A percentile compares a stretch with the other conserved stretches of the same genome.
Evolutionary conservation across 176 grass and related monocot genomes (phyloP).

Genomic region (Microstegium vimineum): DNA sequence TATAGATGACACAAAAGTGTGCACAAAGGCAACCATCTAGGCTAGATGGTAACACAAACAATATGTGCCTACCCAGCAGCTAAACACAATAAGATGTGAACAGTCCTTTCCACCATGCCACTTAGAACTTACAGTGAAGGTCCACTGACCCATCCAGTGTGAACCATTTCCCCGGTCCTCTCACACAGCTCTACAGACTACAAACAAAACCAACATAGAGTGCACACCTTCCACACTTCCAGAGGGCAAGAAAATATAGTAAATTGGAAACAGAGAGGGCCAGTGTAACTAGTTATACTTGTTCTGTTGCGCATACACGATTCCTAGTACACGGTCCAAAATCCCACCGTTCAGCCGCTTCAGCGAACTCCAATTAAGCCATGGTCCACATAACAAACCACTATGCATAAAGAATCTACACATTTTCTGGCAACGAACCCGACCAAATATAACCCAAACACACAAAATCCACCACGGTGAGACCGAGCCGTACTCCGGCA

Average conservation of each 20-base stretch:
- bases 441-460: not conserved
- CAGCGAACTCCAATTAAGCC: not conserved
- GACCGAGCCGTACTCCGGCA: not conserved
- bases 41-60: too few relatives aligned
- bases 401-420: not conserved
- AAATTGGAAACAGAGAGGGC: not conserved
- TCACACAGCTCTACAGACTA: slow-evolving; percentile 7
- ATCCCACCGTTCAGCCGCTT: not conserved
- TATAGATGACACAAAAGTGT: too few relatives aligned
- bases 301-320: not conserved
- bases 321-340: not conserved
- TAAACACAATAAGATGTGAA: too few relatives aligned
- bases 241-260: not conserved
- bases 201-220: not conserved
- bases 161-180: not conserved
- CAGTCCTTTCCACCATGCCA: too few relatives aligned
- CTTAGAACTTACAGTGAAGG: not conserved
- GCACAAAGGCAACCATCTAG: too few relatives aligned
- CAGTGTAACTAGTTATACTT: not conserved
- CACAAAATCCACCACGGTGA: not conserved
- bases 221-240: not conserved
- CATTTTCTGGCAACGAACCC: not conserved
- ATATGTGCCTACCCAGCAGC: too few relatives aligned
- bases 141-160: too few relatives aligned
- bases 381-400: not conserved